phyloP scores from a whole-genome alignment of 176 grass and related monocot genomes.

The Oryza glumipatula region DNA sequence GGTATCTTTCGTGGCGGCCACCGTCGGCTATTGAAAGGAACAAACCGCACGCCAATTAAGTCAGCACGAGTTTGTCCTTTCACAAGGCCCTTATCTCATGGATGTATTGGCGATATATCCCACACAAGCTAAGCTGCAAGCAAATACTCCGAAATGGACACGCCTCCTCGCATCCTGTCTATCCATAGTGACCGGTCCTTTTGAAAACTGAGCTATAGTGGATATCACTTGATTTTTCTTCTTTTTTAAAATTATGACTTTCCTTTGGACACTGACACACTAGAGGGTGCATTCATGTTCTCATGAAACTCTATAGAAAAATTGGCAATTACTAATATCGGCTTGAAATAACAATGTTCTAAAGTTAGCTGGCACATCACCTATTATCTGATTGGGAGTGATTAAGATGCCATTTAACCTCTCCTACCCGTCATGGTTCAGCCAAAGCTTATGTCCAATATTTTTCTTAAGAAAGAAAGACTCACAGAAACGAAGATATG shows the following conservation, averaged over 20 bases:
- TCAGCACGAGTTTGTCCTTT: constrained; percentile 20
- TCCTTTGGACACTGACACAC: background rate
- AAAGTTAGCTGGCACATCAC: background rate
- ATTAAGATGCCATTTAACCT: background rate
- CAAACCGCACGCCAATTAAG: background rate
- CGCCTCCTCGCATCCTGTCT: background rate
- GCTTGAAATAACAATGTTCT: background rate
- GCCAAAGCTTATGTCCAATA: background rate
- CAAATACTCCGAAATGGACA: background rate
- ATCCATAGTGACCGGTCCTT: background rate
- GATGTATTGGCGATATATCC: background rate
- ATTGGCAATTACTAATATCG: background rate
- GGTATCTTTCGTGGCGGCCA: constrained; percentile 7
- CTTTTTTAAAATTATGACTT: background rate
- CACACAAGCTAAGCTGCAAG: constrained; percentile 10
- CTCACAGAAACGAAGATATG: background rate
- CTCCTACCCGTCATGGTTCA: background rate
- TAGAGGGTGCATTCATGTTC: background rate
- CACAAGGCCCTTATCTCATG: constrained; percentile 5
- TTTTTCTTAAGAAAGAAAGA: background rate
- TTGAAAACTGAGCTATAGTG: background rate
- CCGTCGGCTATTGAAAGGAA: constrained; percentile 11
- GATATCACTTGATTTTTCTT: background rate
- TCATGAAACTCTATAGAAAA: background rate
- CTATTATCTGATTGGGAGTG: background rate